Evolutionary conservation across 2,329 filamentous ascomycete species (phyloP).

Genomic region (Drechslerella coelobrocha): DNA sequence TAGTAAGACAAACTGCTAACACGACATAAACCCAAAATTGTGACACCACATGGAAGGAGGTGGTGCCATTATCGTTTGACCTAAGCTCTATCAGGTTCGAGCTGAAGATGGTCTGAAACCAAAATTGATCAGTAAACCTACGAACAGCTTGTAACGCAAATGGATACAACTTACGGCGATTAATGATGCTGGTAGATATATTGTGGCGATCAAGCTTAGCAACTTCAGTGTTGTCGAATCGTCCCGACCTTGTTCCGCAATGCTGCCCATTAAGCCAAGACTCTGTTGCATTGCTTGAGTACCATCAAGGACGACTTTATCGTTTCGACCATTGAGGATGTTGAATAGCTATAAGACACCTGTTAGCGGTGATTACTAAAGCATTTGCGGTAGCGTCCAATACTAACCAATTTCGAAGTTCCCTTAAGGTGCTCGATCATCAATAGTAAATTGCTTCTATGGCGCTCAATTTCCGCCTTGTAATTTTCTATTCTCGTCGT

Average conservation of each 20-base stretch:
- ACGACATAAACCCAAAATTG: slow-evolving; percentile 39
- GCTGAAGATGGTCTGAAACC: slow-evolving; percentile 28
- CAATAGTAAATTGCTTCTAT: slow-evolving; percentile 23
- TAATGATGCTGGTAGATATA: slow-evolving; percentile 37
- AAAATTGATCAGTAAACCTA: not conserved
- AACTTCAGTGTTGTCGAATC: slow-evolving; percentile 34
- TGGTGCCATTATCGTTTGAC: not conserved
- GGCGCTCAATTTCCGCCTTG: slow-evolving; percentile 24
- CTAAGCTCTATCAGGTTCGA: slow-evolving; percentile 25
- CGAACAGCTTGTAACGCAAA: not conserved
- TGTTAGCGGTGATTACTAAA: not conserved
- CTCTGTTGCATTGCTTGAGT: slow-evolving; percentile 34
- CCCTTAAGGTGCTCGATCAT: slow-evolving; percentile 28
- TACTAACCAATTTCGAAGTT: slow-evolving; percentile 28
- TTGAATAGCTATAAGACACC: slow-evolving; percentile 21
- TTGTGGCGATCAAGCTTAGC: slow-evolving; percentile 31
- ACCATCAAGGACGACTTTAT: slow-evolving; percentile 16
- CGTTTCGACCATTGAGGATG: slow-evolving; percentile 23
- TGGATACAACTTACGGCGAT: slow-evolving; percentile 21
- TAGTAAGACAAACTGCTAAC: slow-evolving; percentile 15
- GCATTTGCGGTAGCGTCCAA: not conserved
- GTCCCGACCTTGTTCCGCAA: slow-evolving; percentile 28
- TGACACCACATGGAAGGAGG: slow-evolving; percentile 22
- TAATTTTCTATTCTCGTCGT: slow-evolving; percentile 19
- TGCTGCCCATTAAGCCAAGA: slow-evolving; percentile 28